phyloP scores from a whole-genome alignment of 2,329 filamentous ascomycete genomes.

The Aspergillus thermomutatus region DNA sequence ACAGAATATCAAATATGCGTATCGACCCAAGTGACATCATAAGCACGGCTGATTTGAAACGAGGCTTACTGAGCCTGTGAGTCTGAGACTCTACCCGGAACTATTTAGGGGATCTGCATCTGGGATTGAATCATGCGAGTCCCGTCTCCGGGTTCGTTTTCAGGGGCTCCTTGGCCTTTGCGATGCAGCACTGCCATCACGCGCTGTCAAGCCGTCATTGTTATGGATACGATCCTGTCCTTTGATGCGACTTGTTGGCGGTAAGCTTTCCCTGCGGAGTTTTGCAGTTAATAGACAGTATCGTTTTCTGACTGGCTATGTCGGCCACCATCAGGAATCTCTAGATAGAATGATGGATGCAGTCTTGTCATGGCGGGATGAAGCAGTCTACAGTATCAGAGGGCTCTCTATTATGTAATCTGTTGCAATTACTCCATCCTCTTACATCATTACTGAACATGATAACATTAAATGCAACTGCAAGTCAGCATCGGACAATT shows the following conservation, averaged over 20 bases:
- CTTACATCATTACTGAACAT: neutral
- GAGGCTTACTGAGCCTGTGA: neutral
- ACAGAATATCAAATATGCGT: neutral
- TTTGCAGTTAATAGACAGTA: neutral
- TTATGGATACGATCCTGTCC: neutral
- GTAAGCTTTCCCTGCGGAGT: neutral
- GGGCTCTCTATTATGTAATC: neutral
- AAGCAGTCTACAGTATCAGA: no score
- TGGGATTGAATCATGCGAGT: neutral
- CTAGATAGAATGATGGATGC: neutral
- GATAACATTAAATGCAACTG: neutral
- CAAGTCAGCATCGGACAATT: neutral
- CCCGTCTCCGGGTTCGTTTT: neutral
- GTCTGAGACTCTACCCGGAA: neutral
- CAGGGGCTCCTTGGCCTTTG: neutral
- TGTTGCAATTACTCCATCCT: neutral
- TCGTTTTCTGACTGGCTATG: no score
- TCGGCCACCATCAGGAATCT: neutral
- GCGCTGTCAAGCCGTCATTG: neutral
- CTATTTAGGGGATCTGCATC: neutral
- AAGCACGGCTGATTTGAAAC: neutral
- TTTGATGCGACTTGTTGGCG: no score
- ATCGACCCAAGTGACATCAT: neutral
- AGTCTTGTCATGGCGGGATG: neutral
- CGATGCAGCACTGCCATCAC: neutral